A percentile compares a stretch with the other conserved stretches of the same genome.
Evolutionary conservation across 495 filamentous ascomycete genomes (phyloP).

Genomic region (Immersiella caudata): DNA sequence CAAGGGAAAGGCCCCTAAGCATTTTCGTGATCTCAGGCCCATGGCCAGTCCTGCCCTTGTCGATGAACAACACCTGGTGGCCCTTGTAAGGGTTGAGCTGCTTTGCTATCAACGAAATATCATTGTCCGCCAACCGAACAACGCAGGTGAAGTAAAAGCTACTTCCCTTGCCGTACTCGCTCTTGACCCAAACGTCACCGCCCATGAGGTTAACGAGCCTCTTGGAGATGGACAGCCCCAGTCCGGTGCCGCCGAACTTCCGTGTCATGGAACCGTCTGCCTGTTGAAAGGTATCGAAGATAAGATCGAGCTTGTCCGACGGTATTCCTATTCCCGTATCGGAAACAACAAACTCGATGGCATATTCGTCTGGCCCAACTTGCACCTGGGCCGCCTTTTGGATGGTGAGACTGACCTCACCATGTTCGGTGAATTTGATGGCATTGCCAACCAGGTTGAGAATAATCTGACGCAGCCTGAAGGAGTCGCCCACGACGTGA

Average conservation of each 20-base stretch:
- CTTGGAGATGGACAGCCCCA: slow-evolving; percentile 96
- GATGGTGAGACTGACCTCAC: slow-evolving; percentile 94
- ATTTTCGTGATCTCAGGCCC: slow-evolving; percentile 76
- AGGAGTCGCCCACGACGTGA: slow-evolving; percentile 95
- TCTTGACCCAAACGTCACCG: slow-evolving; percentile 96
- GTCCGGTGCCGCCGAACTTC: slow-evolving; percentile 94
- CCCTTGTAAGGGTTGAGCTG: slow-evolving; percentile 87
- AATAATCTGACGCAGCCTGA: slow-evolving; percentile 94
- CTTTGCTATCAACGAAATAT: slow-evolving; percentile 76
- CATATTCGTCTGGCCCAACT: slow-evolving; percentile 73
- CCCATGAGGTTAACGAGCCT: slow-evolving; percentile 96
- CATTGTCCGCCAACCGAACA: slow-evolving; percentile 82
- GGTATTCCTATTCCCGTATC: slow-evolving; percentile 98
- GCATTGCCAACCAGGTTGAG: slow-evolving; percentile 80
- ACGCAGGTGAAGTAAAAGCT: slow-evolving; percentile 97
- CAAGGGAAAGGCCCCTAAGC: slow-evolving; percentile 76
- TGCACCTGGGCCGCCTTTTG: slow-evolving; percentile 65
- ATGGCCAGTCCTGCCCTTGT: slow-evolving; percentile 83
- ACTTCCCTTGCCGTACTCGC: slow-evolving; percentile 88
- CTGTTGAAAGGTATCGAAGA: slow-evolving; percentile 99
- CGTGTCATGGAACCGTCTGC: slow-evolving; percentile 97
- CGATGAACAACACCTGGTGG: slow-evolving; percentile 93
- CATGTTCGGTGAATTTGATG: slow-evolving; percentile 97
- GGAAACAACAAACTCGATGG: slow-evolving; percentile 94
- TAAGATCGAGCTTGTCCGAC: slow-evolving; percentile 92